These are phyloP conservation scores for Plasmodium gallinaceum DNA, from an alignment of 169 alveolate genomes.

Conservation along the genomic window DNA sequence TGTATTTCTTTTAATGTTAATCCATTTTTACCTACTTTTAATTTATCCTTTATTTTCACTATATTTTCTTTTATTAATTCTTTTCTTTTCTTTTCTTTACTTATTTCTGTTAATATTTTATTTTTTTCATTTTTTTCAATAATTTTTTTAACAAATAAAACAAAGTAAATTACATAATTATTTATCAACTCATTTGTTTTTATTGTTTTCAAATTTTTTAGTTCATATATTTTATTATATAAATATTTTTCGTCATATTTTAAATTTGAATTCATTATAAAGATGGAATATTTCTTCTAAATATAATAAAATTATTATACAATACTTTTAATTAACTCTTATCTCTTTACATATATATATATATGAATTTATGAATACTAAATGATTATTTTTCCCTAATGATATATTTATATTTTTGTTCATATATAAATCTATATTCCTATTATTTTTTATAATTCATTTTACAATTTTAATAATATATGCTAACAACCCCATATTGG, in stretches of 20 bases:
- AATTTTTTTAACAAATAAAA: slow-evolving; percentile 42
- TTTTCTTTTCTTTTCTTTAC: slow-evolving; percentile 45
- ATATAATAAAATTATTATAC: too few relatives aligned
- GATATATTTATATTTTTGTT: too few relatives aligned
- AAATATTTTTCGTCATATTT: slow-evolving; percentile 8
- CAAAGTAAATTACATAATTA: slow-evolving; percentile 35
- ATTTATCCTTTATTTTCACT: slow-evolving; percentile 29
- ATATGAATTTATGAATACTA: too few relatives aligned
- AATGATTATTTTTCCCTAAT: too few relatives aligned
- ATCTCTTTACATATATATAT: too few relatives aligned
- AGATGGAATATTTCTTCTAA: too few relatives aligned
- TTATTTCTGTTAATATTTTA: slow-evolving; percentile 13
- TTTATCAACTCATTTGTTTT: slow-evolving; percentile 40
- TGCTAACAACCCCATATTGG: too few relatives aligned
- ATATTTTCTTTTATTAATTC: slow-evolving; percentile 49
- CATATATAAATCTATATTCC: too few relatives aligned
- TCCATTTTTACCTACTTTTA: slow-evolving; percentile 27
- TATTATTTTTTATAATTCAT: too few relatives aligned
- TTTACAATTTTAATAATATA: too few relatives aligned
- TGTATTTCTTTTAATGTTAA: slow-evolving; percentile 10
- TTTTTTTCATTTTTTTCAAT: slow-evolving; percentile 59
- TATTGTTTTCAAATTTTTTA: slow-evolving; percentile 34
- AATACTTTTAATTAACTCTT: too few relatives aligned
- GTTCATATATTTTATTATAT: slow-evolving; percentile 7
- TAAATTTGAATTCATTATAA: neutral